Evolutionary conservation across 2,329 filamentous ascomycete species (phyloP).

Genomic region (Pseudogymnoascus sp.): DNA sequence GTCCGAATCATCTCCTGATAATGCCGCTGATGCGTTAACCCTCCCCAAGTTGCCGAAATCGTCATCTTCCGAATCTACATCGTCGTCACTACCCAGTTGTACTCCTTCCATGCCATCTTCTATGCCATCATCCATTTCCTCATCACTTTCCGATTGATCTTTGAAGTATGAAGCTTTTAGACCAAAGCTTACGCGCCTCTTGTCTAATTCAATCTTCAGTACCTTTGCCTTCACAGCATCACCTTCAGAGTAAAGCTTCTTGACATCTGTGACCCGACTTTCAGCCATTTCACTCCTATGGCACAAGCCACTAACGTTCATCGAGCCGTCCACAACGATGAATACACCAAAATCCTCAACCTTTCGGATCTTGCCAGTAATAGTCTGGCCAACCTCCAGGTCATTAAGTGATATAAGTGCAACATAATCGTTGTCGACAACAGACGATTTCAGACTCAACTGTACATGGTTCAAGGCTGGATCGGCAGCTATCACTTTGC

Average conservation of each 20-base stretch:
- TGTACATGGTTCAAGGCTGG: conserved; percentile 61
- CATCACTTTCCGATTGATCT: conserved; percentile 43
- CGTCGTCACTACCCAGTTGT: conserved; percentile 16
- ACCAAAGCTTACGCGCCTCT: conserved; percentile 77
- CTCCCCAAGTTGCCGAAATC: conserved; percentile 29
- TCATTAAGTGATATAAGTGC: conserved; percentile 67
- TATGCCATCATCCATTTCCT: conserved; percentile 39
- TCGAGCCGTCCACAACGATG: conserved; percentile 77
- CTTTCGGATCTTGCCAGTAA: conserved; percentile 86
- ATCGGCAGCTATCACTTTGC: conserved; percentile 70
- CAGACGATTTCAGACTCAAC: conserved; percentile 78
- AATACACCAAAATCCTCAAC: conserved; percentile 95
- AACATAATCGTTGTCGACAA: conserved; percentile 70
- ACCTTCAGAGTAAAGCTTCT: conserved; percentile 79
- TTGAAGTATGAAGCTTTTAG: conserved; percentile 89
- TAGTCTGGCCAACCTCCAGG: conserved; percentile 66
- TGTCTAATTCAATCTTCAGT: conserved; percentile 64
- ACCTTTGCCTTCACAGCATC: conserved; percentile 91
- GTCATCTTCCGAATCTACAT: conserved; percentile 30
- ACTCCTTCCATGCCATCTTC: conserved; percentile 38
- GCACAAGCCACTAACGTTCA: conserved; percentile 85
- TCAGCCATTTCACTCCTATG: conserved; percentile 91
- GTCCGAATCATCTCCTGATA: conserved; percentile 26
- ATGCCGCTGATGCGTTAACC: not conserved
- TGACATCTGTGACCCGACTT: conserved; percentile 70